Conservation (phyloP, 2,329 filamentous ascomycete genomes). For the Drechslerella dactyloides region DNA sequence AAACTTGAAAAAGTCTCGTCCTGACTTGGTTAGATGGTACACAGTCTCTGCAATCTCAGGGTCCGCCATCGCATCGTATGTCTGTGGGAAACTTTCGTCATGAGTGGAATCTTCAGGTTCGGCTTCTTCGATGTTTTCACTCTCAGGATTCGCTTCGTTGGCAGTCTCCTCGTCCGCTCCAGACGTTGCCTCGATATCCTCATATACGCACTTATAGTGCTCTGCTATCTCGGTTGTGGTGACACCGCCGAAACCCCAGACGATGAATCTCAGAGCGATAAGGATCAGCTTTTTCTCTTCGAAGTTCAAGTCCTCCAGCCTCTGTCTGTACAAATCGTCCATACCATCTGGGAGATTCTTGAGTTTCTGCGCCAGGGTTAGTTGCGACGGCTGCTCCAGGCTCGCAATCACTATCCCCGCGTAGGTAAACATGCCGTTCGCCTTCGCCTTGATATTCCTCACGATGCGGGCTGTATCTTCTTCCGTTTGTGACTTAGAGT, state of each 20-base stretch:
- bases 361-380: conserved; percentile 33
- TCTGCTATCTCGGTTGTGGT: conserved; percentile 38
- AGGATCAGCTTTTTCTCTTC: conserved; percentile 37
- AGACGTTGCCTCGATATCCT: neutral
- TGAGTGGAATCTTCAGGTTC: neutral
- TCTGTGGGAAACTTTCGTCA: neutral
- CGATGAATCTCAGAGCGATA: conserved; percentile 28
- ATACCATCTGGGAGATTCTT: conserved; percentile 44
- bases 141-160: neutral
- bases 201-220: conserved; percentile 36
- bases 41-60: conserved; percentile 44
- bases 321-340: conserved; percentile 37
- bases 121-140: neutral
- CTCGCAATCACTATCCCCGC: conserved; percentile 42
- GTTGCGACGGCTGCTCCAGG: conserved; percentile 38
- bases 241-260: conserved; percentile 30
- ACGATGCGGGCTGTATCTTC: conserved; percentile 19
- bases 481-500: conserved; percentile 6
- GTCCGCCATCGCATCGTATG: conserved; percentile 34
- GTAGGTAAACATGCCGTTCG: conserved; percentile 49
- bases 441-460: conserved; percentile 36
- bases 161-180: neutral
- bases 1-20: conserved; percentile 45
- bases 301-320: conserved; percentile 32
- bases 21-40: conserved; percentile 34